These are phyloP conservation scores for Backusella mclennaniae DNA, from an alignment of 192 early-diverging fungal species.

Conservation along the genomic window DNA sequence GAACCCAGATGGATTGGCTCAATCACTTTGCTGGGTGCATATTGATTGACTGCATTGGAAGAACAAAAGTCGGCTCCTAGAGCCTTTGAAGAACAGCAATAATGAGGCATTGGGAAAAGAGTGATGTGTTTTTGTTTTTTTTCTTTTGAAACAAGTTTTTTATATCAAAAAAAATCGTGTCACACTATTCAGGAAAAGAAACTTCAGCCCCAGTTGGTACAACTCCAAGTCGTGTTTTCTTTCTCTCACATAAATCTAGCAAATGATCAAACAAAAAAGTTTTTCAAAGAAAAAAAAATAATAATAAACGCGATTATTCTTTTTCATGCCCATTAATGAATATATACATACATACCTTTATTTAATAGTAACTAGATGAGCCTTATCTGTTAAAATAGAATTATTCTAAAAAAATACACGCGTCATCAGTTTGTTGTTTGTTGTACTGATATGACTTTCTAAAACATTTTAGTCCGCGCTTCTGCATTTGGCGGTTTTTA, in stretches of 20 bases:
- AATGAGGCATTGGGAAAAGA: conserved; percentile 16
- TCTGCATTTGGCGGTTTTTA: too few species aligned
- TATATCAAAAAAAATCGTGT: neutral
- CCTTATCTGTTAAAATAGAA: too few species aligned
- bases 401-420: too few species aligned
- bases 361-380: too few species aligned
- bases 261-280: neutral
- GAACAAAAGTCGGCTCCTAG: conserved; percentile 21
- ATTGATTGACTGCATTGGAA: conserved; percentile 22
- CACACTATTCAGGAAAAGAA: neutral
- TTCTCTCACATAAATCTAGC: neutral
- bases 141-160: neutral
- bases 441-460: too few species aligned
- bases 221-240: neutral
- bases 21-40: conserved; percentile 39
- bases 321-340: too few species aligned
- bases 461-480: too few species aligned
- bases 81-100: conserved; percentile 17
- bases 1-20: conserved; percentile 33
- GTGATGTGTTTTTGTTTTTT: neutral
- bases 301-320: too few species aligned
- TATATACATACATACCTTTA: too few species aligned
- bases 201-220: neutral
- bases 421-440: too few species aligned
- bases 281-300: neutral